A percentile compares a stretch with the other conserved stretches of the same genome.
Conservation (phyloP, 2,329 filamentous ascomycete genomes). For the Xylariales sp. region DNA sequence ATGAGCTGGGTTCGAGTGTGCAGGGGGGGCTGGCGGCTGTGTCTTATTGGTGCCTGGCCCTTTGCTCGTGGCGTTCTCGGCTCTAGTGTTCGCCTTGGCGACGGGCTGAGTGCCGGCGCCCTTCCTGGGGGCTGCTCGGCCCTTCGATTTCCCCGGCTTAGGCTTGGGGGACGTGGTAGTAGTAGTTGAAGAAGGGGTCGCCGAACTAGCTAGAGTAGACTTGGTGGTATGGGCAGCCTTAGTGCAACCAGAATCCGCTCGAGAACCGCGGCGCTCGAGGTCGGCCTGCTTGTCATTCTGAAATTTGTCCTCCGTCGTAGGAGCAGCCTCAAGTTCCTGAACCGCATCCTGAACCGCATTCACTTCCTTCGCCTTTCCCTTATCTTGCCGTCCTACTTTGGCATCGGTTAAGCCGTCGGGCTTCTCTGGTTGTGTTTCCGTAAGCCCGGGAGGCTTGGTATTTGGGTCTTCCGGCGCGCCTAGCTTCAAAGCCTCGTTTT, state of each 20-base stretch:
- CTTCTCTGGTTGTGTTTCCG: no score
- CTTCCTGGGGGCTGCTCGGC: constrained; percentile 2
- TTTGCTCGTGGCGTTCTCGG: background rate
- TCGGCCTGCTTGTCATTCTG: constrained; percentile 6
- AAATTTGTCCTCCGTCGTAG: background rate
- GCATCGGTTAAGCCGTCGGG: no score
- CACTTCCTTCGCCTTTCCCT: no score
- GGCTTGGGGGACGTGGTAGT: background rate
- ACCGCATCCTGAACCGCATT: no score
- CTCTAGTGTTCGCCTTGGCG: background rate
- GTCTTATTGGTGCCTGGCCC: background rate
- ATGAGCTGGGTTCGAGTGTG: background rate
- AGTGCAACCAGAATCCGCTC: background rate
- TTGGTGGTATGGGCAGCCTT: background rate
- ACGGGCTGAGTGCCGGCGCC: background rate
- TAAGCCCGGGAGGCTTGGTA: background rate
- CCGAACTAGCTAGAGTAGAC: no score
- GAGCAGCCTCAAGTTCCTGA: background rate
- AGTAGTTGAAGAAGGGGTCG: background rate
- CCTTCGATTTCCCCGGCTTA: constrained; percentile 13
- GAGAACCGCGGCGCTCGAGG: background rate
- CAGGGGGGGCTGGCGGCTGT: no score
- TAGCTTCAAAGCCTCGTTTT: background rate
- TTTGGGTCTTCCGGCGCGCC: background rate
- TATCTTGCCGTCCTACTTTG: no score